Evolutionary conservation across 768 basidiomycete species (phyloP).

Genomic region (Agaricus blazei): DNA sequence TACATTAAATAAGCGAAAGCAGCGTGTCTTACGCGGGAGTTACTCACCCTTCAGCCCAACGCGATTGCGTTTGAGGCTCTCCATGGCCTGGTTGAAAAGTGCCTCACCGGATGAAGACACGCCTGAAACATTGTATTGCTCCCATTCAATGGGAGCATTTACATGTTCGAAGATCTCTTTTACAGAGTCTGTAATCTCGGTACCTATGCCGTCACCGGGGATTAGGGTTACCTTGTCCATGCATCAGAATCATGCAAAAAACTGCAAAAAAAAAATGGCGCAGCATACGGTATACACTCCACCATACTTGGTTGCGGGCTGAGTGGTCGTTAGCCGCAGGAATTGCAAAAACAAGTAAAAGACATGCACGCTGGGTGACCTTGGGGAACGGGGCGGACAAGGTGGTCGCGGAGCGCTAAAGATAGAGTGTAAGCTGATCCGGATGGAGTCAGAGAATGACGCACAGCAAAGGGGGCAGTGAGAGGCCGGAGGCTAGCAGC

Average conservation of each 20-base stretch:
- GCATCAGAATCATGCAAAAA: conserved; percentile 18
- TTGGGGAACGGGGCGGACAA: conserved; percentile 76
- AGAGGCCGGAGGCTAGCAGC: conserved; percentile 51
- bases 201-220: conserved; percentile 96
- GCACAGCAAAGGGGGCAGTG: conserved; percentile 41
- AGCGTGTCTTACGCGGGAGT: not conserved
- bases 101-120: conserved; percentile 92
- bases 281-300: conserved; percentile 81
- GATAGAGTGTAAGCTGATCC: conserved; percentile 9
- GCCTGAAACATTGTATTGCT: conserved; percentile 96
- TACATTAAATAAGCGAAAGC: conserved; percentile 25
- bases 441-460: conserved; percentile 16
- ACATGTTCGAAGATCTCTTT: conserved; percentile 98
- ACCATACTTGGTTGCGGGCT: conserved; percentile 88
- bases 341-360: conserved; percentile 7
- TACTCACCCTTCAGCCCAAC: conserved; percentile 92
- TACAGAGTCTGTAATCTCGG: conserved; percentile 96
- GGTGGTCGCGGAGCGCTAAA: conserved; percentile 67
- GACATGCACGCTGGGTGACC: conserved; percentile 62
- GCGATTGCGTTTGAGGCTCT: conserved; percentile 93
- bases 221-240: conserved; percentile 82
- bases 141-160: conserved; percentile 99
- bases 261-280: not conserved
- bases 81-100: conserved; percentile 97
- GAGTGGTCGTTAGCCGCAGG: not conserved